Evolutionary conservation across 225 moss, liverwort and hornwort genomes (phyloP).

Genomic region (Antitrichia curtipendula): DNA sequence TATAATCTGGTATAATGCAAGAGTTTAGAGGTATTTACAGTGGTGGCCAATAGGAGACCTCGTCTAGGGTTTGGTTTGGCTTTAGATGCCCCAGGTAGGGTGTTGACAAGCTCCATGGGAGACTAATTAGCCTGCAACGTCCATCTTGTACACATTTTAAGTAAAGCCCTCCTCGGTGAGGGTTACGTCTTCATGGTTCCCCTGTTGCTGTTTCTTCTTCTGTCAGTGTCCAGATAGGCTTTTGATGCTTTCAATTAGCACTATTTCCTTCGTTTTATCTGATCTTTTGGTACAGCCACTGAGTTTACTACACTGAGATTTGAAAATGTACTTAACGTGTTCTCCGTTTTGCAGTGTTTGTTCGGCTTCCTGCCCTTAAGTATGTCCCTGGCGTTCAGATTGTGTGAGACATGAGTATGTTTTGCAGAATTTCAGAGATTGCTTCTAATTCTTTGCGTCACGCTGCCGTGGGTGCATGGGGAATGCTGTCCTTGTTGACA

Average conservation of each 20-base stretch:
- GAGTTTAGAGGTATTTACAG: constrained; percentile 23
- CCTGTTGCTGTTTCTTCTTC: neutral
- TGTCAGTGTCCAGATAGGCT: neutral
- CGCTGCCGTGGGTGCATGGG: neutral
- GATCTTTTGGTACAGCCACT: neutral
- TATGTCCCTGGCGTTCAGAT: neutral
- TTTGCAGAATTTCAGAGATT: neutral
- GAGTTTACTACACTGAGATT: neutral
- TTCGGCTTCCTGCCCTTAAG: neutral
- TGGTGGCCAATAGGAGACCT: constrained; percentile 19
- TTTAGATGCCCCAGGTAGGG: constrained; percentile 21
- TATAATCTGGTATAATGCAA: constrained; percentile 10
- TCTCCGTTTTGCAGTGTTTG: neutral
- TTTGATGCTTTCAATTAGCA: neutral
- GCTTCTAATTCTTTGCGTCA: neutral
- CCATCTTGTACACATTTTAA: constrained; percentile 31
- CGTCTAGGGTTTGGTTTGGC: constrained; percentile 19
- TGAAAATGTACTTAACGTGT: neutral
- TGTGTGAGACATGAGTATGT: neutral
- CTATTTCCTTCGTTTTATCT: neutral
- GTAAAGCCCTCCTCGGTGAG: constrained; percentile 6
- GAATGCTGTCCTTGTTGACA: neutral
- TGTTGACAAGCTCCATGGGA: constrained; percentile 4
- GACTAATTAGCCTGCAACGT: constrained; percentile 5
- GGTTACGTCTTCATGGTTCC: neutral